These are phyloP conservation scores for Entomortierella beljakovae DNA, from an alignment of 192 early-diverging fungal genomes.

Conservation along the genomic window DNA sequence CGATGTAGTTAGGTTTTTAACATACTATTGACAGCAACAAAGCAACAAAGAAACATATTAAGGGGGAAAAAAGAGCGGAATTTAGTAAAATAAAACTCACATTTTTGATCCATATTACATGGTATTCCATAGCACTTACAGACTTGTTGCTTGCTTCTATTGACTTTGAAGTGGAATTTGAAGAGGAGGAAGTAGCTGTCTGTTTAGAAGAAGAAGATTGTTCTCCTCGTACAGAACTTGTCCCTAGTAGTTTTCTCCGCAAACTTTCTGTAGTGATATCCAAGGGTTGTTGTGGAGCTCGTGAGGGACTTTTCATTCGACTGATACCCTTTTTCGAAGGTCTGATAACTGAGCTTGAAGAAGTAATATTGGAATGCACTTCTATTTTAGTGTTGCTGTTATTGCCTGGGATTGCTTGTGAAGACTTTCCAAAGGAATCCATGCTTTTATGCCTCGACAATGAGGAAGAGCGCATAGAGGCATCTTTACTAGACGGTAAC, in stretches of 20 bases:
- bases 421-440: constrained; percentile 5
- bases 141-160: constrained; percentile 34
- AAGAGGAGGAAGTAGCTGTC: too few species aligned
- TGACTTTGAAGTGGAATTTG: constrained; percentile 19
- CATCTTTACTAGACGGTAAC: constrained; percentile 8
- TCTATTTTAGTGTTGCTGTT: background rate
- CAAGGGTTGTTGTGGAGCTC: constrained; percentile 24
- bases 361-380: background rate
- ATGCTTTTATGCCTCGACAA: constrained; percentile 29
- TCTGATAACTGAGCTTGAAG: background rate
- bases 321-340: constrained; percentile 8
- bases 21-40: constrained; percentile 10
- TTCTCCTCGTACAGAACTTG: constrained; percentile 22
- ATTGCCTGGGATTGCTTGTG: background rate
- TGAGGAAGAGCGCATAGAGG: background rate
- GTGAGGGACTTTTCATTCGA: constrained; percentile 35
- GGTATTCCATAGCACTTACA: too few species aligned
- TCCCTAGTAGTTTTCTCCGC: constrained; percentile 26
- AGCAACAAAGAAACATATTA: background rate
- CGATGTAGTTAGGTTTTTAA: constrained; percentile 20
- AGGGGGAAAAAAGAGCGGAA: background rate
- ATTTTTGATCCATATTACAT: too few species aligned
- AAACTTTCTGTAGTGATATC: constrained; percentile 41
- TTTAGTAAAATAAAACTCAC: background rate
- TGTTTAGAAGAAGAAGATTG: background rate